These are phyloP conservation scores for Theobroma grandiflorum DNA, from an alignment of 441 rosid genomes.

Conservation along the genomic window DNA sequence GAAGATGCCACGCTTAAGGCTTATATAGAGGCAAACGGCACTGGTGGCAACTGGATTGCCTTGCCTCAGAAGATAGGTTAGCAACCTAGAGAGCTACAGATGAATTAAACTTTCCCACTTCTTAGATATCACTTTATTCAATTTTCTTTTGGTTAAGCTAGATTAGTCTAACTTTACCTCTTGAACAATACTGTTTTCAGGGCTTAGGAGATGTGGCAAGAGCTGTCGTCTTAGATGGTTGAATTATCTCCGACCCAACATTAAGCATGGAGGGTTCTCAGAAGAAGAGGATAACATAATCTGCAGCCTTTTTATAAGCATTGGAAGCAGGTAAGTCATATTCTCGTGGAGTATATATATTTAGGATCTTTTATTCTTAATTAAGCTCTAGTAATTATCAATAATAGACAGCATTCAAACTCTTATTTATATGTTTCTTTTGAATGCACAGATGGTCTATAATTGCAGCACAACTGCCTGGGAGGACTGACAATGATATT, in stretches of 20 bases:
- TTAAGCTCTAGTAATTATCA: background rate
- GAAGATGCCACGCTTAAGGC: conserved; percentile 74
- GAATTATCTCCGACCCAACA: conserved; percentile 95
- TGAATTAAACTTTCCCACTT: background rate
- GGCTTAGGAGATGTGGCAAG: conserved; percentile 95
- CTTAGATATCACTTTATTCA: background rate
- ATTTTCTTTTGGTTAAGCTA: background rate
- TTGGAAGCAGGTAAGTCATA: conserved; percentile 84
- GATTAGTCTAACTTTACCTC: background rate
- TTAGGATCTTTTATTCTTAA: background rate
- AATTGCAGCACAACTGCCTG: conserved; percentile 73
- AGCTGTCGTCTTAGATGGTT: conserved; percentile 97
- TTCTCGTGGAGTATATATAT: background rate
- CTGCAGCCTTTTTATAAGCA: conserved; percentile 86
- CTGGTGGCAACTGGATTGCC: conserved; percentile 85
- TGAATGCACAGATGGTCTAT: conserved; percentile 65
- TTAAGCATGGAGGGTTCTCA: conserved; percentile 96
- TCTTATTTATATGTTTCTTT: background rate
- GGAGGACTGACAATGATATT: conserved; percentile 77
- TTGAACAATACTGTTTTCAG: conserved; percentile 36
- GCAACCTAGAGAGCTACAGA: background rate
- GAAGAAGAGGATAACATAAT: conserved; percentile 96
- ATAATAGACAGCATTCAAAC: background rate
- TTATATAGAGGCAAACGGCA: conserved; percentile 67
- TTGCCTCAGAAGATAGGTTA: conserved; percentile 75